Conservation (phyloP, 108 stramenopile species). For the Nitzschia sp. region DNA sequence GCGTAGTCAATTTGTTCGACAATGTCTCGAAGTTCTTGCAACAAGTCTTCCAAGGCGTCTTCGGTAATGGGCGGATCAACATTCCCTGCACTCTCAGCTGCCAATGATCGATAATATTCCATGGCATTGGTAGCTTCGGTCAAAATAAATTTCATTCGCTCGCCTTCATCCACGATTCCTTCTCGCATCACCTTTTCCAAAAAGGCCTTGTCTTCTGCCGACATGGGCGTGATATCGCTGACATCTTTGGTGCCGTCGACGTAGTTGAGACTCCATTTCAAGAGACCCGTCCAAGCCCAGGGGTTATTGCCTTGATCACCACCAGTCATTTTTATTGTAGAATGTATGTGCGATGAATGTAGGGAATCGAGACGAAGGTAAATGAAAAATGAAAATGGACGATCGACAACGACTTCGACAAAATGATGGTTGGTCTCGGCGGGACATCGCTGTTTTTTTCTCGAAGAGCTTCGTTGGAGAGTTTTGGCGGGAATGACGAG, state of each 20-base stretch:
- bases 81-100: slow-evolving; percentile 3
- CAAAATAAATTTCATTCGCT: slow-evolving; percentile 78
- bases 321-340: background rate
- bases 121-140: slow-evolving; percentile 57
- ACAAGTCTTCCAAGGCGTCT: slow-evolving; percentile 62
- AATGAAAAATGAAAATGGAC: no score
- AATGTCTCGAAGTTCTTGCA: slow-evolving; percentile 85
- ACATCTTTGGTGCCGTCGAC: slow-evolving; percentile 71
- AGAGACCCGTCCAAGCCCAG: slow-evolving; percentile 81
- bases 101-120: slow-evolving; percentile 33
- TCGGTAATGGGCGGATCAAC: slow-evolving; percentile 37
- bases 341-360: no score
- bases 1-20: slow-evolving; percentile 92
- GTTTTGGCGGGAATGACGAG: no score
- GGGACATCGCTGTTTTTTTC: background rate
- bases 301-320: slow-evolving; percentile 23
- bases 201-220: slow-evolving; percentile 73
- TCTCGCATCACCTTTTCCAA: slow-evolving; percentile 85
- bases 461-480: background rate
- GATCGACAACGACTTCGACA: background rate
- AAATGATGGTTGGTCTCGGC: background rate
- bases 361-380: no score
- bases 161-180: slow-evolving; percentile 82
- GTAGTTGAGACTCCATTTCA: slow-evolving; percentile 84
- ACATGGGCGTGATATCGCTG: slow-evolving; percentile 53